phyloP scores from a whole-genome alignment of 2,329 filamentous ascomycete genomes.

The Phyllosticta capitalensis region DNA sequence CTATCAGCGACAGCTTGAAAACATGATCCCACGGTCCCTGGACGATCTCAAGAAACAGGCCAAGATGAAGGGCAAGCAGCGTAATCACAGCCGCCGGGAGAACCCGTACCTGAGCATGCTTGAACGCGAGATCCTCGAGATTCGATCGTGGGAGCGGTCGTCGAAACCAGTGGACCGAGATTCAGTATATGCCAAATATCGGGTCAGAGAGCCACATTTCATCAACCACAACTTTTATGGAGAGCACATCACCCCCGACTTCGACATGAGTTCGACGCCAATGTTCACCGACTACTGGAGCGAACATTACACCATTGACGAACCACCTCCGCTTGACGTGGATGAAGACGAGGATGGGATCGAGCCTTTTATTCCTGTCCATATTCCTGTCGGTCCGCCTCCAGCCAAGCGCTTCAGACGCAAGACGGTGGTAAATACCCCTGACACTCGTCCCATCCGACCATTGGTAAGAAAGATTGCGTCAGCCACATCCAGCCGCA shows the following conservation, averaged over 20 bases:
- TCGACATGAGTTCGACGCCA: not conserved
- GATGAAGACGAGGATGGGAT: not conserved
- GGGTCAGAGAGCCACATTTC: slow-evolving; percentile 7
- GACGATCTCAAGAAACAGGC: slow-evolving; percentile 3
- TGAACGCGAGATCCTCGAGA: slow-evolving; percentile 7
- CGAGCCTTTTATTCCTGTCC: not conserved
- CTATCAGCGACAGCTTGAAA: slow-evolving; percentile 7
- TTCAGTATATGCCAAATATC: slow-evolving; percentile 6
- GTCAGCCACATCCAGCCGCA: not conserved
- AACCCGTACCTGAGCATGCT: slow-evolving; percentile 5
- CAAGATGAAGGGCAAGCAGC: slow-evolving; percentile 9
- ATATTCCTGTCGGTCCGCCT: not conserved
- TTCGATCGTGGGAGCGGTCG: slow-evolving; percentile 5
- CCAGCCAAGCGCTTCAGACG: slow-evolving; percentile 3
- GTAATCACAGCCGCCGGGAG: slow-evolving; percentile 3
- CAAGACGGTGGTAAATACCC: not conserved
- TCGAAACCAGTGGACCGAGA: not conserved
- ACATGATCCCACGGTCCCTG: slow-evolving; percentile 5
- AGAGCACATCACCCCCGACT: not conserved
- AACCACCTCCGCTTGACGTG: slow-evolving; percentile 2
- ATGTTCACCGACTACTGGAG: slow-evolving; percentile 1
- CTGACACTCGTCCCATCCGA: not conserved
- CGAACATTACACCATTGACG: not conserved
- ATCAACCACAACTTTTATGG: slow-evolving; percentile 9
- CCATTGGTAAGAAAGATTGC: not conserved